A percentile compares a stretch with the other conserved stretches of the same genome.
Evolutionary conservation across 108 stramenopile genomes (phyloP).

Genomic region (Cyclotella choctawhatcheeana): DNA sequence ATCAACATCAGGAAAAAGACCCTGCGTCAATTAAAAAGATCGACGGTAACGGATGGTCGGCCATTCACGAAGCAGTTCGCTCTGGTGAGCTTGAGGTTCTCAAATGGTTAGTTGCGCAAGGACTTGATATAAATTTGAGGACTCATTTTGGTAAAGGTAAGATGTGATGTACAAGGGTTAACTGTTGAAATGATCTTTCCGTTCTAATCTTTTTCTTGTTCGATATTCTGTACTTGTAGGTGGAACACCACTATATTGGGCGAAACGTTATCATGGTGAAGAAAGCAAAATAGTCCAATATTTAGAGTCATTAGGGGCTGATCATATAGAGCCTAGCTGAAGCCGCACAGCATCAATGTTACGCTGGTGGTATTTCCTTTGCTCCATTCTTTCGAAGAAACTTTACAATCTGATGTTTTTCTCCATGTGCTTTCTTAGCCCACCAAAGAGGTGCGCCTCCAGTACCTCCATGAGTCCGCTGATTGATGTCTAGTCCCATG

Average conservation of each 20-base stretch:
- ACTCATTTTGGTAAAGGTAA: constrained; percentile 48
- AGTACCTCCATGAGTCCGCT: constrained; percentile 61
- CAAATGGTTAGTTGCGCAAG: constrained; percentile 56
- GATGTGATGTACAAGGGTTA: constrained; percentile 44
- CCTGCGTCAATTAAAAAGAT: constrained; percentile 6
- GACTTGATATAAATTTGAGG: constrained; percentile 44
- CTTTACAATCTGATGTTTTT: constrained; percentile 43
- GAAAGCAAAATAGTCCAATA: constrained; percentile 20
- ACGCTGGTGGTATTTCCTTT: constrained; percentile 38
- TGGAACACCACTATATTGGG: neutral
- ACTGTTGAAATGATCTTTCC: neutral
- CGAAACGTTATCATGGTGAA: constrained; percentile 15
- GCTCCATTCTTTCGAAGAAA: constrained; percentile 51
- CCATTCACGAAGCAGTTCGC: constrained; percentile 84
- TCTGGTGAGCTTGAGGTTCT: constrained; percentile 66
- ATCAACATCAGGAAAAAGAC: too few relatives aligned
- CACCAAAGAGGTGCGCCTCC: constrained; percentile 75
- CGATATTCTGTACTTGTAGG: neutral
- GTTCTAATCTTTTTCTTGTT: neutral
- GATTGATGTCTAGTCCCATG: constrained; percentile 59
- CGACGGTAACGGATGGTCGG: constrained; percentile 78
- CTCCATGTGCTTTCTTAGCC: constrained; percentile 53
- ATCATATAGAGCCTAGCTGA: constrained; percentile 21
- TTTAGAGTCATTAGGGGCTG: constrained; percentile 30
- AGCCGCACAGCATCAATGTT: neutral